Percentiles rank a stretch among this genome's conserved stretches.
Conservation (phyloP, 805 yeast species). For the Saturnispora quitensis region DNA sequence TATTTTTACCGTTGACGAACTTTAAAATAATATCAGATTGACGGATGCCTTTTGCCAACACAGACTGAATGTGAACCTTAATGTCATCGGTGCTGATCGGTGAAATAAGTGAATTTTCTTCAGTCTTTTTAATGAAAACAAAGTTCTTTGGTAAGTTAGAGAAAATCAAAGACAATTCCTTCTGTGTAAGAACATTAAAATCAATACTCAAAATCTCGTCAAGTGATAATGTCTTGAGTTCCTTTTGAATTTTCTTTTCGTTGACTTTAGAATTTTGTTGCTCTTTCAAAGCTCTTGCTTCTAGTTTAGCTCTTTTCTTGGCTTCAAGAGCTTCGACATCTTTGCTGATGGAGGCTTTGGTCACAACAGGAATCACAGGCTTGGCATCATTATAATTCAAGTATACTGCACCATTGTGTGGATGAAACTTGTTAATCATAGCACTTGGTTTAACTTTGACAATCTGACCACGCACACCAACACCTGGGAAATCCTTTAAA, state of each 20-base stretch:
- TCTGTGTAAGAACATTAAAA: constrained; percentile 15
- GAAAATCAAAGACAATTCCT: constrained; percentile 17
- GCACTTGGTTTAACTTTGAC: constrained; percentile 66
- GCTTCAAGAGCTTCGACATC: constrained; percentile 11
- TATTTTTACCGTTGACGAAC: constrained; percentile 17
- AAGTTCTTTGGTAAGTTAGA: constrained; percentile 23
- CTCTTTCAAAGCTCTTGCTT: constrained; percentile 7
- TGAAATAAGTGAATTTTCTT: constrained; percentile 13
- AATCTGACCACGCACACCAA: constrained; percentile 67
- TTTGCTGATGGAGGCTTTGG: constrained; percentile 11
- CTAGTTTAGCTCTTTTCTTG: constrained; percentile 8
- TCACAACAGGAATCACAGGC: constrained; percentile 28
- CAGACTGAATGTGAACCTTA: constrained; percentile 8
- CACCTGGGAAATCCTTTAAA: constrained; percentile 51
- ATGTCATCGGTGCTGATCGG: constrained; percentile 8
- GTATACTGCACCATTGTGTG: constrained; percentile 66
- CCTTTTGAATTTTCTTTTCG: constrained; percentile 1
- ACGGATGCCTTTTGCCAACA: constrained; percentile 7
- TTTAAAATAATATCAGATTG: constrained; percentile 13
- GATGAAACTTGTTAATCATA: constrained; percentile 74
- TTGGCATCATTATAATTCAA: constrained; percentile 30
- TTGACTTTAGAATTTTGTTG: constrained; percentile 4
- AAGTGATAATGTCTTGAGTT: constrained; percentile 15
- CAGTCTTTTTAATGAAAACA: constrained; percentile 20
- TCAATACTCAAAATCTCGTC: constrained; percentile 23